Percentiles rank a stretch among this genome's conserved stretches.
These are phyloP conservation scores for Mycocentrospora acerina DNA, from an alignment of 2,329 filamentous ascomycete genomes.

Conservation along the genomic window DNA sequence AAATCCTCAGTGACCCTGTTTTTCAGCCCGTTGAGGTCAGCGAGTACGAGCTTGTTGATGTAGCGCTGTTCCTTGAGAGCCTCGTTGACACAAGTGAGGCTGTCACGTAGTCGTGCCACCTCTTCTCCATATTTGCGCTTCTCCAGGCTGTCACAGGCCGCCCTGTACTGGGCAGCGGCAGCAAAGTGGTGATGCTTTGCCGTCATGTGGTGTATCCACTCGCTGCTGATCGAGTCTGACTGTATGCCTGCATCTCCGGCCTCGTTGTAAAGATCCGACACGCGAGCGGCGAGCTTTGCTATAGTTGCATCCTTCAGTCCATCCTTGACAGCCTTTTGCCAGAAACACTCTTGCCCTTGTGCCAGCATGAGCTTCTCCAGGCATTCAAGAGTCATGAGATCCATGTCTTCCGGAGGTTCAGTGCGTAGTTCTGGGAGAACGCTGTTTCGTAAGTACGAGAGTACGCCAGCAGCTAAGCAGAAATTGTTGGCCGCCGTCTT, in stretches of 20 bases:
- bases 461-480: constrained; percentile 80
- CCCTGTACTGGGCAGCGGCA: constrained; percentile 88
- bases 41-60: constrained; percentile 77
- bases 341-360: constrained; percentile 96
- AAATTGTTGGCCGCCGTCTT: constrained; percentile 90
- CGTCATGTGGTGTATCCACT: constrained; percentile 97
- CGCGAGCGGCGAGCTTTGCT: constrained; percentile 84
- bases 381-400: constrained; percentile 80
- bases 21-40: constrained; percentile 82
- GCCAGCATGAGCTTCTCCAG: constrained; percentile 82
- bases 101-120: constrained; percentile 81
- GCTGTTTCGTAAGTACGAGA: constrained; percentile 73
- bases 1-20: constrained; percentile 80
- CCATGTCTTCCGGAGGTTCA: constrained; percentile 93
- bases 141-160: constrained; percentile 87
- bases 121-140: constrained; percentile 96
- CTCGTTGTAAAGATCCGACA: constrained; percentile 85
- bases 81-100: constrained; percentile 78
- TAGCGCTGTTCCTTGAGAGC: constrained; percentile 82
- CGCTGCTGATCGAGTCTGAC: constrained; percentile 84
- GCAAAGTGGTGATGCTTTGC: constrained; percentile 98
- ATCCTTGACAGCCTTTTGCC: constrained; percentile 96
- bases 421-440: constrained; percentile 81
- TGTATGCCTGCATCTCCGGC: constrained; percentile 85
- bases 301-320: constrained; percentile 90